These are phyloP conservation scores for Urtica urens DNA, from an alignment of 306 rosid species.

Conservation along the genomic window DNA sequence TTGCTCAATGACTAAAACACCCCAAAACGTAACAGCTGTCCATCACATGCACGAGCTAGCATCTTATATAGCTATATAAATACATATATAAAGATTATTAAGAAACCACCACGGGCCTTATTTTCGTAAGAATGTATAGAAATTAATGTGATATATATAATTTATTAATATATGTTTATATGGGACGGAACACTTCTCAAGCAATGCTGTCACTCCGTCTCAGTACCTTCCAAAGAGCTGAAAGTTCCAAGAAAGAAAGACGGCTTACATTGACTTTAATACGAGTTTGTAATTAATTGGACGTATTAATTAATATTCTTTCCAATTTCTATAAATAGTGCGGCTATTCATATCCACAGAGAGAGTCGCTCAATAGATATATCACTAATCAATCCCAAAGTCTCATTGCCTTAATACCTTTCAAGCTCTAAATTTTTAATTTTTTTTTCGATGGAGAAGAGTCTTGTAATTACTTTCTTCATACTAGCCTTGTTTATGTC, in stretches of 20 bases:
- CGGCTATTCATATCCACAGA: too few relatives aligned
- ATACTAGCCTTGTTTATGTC: constrained; percentile 23
- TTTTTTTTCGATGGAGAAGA: constrained; percentile 19
- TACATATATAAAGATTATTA: too few relatives aligned
- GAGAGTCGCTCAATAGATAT: too few relatives aligned
- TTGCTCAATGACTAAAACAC: constrained; percentile 1
- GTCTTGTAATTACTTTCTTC: constrained; percentile 16
- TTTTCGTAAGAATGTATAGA: neutral
- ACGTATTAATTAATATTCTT: too few relatives aligned
- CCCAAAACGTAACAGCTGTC: constrained; percentile 16
- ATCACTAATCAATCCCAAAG: neutral
- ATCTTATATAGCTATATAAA: constrained; percentile 10
- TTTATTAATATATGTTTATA: neutral
- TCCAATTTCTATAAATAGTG: too few relatives aligned
- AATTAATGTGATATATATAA: neutral
- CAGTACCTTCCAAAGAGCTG: constrained; percentile 9
- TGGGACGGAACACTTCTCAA: constrained; percentile 10
- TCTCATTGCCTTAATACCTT: neutral
- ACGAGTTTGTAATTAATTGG: too few relatives aligned
- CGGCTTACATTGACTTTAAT: constrained; percentile 19
- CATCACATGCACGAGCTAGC: constrained; percentile 20
- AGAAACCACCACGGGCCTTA: too few relatives aligned
- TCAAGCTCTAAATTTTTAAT: neutral
- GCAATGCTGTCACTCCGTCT: constrained; percentile 19
- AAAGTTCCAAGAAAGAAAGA: constrained; percentile 21